Base-by-base conservation (phyloP, 305 asterid species). In the Fraxinus sp. region DNA sequence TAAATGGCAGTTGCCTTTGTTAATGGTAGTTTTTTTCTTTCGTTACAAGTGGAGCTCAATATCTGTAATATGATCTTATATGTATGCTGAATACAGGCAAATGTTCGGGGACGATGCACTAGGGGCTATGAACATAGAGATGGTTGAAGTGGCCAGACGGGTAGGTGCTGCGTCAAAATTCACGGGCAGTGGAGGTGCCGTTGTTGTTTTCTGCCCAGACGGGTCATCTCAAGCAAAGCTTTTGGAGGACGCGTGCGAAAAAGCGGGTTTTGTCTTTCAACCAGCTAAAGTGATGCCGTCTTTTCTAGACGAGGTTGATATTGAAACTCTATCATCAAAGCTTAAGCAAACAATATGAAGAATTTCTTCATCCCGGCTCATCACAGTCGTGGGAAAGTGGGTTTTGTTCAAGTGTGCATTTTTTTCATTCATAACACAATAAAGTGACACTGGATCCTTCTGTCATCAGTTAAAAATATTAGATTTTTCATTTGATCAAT, bases 181-280 rank as follows among this genome's bases (percentile, higher is more conserved):
- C 86, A 95, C 99, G 0, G 99, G 99, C 0, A 94, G 98, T 74
- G 99, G 98, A 70, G 99, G 99, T 0, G 98, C 99, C 0, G 94
- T 89, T 11, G 91, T 94, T 8, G 99, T 88, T 22, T 91, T 86
- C 87, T 95, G 99, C 80, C 98, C 98, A 0, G 86, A 91, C n/a
- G 98, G 98, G 9, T 84, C 93, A 55, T 85, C 94, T 5, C 98
- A 95, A 85, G 97, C 57, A 26, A 59, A 89, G 82, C 88, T 85
- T 59, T 73, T 95, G 87, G 92, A 94, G 85, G 95, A 93, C 16
- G 97, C 86, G 4, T 94, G 97, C 85, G 84, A 78, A 46, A 80
- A 72, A 13, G 93, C 92, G 49, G 97, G 98, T 76, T 90, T 89
- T 78, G 73, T 83, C 59, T 85, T 92, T 74, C 91, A 89, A 77